Evolutionary conservation across 164 flowering plant genomes (phyloP), one percentile per base, ranked within the genome.

Genomic region (Sedum album): DNA sequence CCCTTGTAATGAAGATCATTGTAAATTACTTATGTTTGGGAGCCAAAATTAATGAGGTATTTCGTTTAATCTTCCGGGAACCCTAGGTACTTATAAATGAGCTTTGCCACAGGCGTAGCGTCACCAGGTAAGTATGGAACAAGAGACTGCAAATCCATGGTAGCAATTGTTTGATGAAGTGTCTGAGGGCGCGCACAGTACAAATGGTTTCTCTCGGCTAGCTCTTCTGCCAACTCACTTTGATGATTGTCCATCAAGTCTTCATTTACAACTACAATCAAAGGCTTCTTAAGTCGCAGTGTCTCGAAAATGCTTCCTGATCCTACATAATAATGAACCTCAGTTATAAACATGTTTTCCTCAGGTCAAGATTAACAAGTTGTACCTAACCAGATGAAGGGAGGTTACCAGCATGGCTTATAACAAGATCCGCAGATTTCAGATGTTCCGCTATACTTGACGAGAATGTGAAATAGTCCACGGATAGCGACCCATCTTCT

Each of bases 271-370:
- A 90, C 97, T 17, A 94, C 99, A 55, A 94, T 88, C 33, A 94
- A 74, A 55, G 99, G 96, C 67, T 87, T 94, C 11, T 83, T 76
- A 31, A 90, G 78, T 68, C 80, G 90, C 84, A 94, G 64, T 5
- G 96, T 85, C 85, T 94, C 99, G 74, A 90, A 94, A 76, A 94
- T 93, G 80, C 98, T 94, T 71, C 98, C 98, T 46, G 98, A 93
- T 20, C 97, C 96, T 93, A 83, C 76, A 77, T 13, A 44, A 17
- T 31, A 31, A 64, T 3, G 30, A 30, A 60, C 25, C 28, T 21
- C 25, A 20, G 30, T 31, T 25, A 25, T 35, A 4, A 25, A 4
- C 64, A 11, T 23, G 64, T 60, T 14, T 20, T 31, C 17, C 33
- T 28, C 26, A 25, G 8, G 31, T 23, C 26, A 23, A 10, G 17